Evolutionary conservation across 371 early-diverging fungal genomes (phyloP).

Genomic region (Batkoa obscura): DNA sequence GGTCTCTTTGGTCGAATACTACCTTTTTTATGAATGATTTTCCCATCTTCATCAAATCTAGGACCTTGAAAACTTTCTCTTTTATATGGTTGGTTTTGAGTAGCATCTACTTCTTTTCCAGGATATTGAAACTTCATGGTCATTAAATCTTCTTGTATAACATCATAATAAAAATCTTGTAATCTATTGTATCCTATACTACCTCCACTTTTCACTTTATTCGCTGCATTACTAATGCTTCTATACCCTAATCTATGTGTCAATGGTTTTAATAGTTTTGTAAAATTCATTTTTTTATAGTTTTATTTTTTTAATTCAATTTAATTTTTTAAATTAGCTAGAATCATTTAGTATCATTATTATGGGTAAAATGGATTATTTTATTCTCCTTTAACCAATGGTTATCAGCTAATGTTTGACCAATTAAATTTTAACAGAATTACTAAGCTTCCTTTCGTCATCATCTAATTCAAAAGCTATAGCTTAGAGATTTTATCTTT

Average conservation of each 20-base stretch:
- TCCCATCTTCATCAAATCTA: background rate
- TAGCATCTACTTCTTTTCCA: background rate
- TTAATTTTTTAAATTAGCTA: background rate
- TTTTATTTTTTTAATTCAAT: background rate
- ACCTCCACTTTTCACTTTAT: background rate
- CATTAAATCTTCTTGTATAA: conserved; percentile 2
- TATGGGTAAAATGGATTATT: too few species aligned
- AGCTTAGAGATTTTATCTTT: too few species aligned
- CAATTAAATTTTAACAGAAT: background rate
- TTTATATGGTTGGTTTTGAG: background rate
- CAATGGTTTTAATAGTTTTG: background rate
- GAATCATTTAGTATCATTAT: background rate
- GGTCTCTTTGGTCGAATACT: background rate
- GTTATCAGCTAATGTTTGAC: background rate
- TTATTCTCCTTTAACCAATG: background rate
- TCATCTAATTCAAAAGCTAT: background rate
- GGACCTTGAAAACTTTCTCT: background rate
- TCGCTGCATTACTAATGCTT: background rate
- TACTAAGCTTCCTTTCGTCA: background rate
- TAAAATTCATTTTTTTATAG: background rate
- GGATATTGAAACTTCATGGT: background rate
- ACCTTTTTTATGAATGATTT: background rate
- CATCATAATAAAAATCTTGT: conserved; percentile 6
- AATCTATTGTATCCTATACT: background rate
- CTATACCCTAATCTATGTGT: background rate